Percentiles rank a stretch among this genome's conserved stretches.
Evolutionary conservation across 495 filamentous ascomycete genomes (phyloP).

Genomic region (Trichoderma virens): DNA sequence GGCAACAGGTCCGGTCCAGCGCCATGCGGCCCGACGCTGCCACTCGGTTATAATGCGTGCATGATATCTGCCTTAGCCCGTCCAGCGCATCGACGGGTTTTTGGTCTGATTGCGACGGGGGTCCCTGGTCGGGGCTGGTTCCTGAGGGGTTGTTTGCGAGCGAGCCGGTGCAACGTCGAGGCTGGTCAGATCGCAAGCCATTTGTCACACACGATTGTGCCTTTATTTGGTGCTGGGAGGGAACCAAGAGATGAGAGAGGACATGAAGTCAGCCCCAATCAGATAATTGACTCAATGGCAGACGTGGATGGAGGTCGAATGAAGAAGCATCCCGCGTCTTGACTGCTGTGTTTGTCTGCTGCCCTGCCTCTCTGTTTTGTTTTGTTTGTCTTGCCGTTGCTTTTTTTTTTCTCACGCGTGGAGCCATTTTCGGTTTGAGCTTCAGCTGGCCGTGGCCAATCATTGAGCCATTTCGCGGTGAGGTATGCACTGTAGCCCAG

Average conservation of each 20-base stretch:
- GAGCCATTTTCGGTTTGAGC: not conserved
- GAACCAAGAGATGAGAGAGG: too few relatives aligned
- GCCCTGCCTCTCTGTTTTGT: not conserved
- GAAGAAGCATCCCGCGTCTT: too few relatives aligned
- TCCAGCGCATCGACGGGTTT: conserved; percentile 5
- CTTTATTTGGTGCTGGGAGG: too few relatives aligned
- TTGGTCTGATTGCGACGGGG: not conserved
- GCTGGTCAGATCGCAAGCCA: too few relatives aligned
- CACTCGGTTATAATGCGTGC: conserved; percentile 6
- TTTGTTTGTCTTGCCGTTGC: not conserved
- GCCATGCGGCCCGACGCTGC: not conserved
- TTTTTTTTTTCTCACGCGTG: not conserved
- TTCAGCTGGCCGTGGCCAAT: not conserved
- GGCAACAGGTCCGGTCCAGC: not conserved
- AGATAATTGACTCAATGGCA: too few relatives aligned
- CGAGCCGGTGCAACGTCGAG: not conserved
- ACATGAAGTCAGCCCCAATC: too few relatives aligned
- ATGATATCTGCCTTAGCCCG: conserved; percentile 5
- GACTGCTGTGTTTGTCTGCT: too few relatives aligned
- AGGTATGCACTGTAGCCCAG: not conserved
- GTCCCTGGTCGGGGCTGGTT: not conserved
- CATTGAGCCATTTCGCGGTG: not conserved
- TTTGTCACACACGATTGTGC: too few relatives aligned
- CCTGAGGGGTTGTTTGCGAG: not conserved
- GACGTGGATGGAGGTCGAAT: too few relatives aligned